Evolutionary conservation across 768 basidiomycete species (phyloP), one percentile per base, ranked within the genome.

Genomic region (Kwoniella sp.): DNA sequence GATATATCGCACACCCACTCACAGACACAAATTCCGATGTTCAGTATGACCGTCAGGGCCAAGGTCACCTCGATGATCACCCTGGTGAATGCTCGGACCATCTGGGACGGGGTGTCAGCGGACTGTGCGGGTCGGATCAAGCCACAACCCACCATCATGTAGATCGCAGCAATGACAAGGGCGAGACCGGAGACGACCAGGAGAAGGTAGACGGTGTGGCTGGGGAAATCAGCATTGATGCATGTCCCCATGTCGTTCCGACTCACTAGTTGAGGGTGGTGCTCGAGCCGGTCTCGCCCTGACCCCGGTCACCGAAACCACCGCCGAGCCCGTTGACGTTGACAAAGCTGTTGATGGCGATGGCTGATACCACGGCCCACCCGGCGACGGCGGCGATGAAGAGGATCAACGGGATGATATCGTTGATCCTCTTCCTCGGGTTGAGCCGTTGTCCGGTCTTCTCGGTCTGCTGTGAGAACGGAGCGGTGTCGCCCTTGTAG

Each of bases 311-410:
- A 0, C 75, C 87, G 15, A 88, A 73, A 5, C 87, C 86, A 36
- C 87, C 88, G 5, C 85, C 84, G 3, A 85, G 76, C 0, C 88
- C 88, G 28, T 82, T 83, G 50, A 79, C 69, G 6, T 78, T 77
- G 31, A 83, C 77, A 80, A 84, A 89, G 17, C 80, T 77, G 27
- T 78, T 75, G 25, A 89, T 74, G 2, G 80, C 81, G 19, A 88
- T 78, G 1, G 79, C 87, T 15, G 84, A 85, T 5, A 89, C 61
- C 1, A 79, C 84, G 12, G 78, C 81, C 65, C 84, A 89, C 2
- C 84, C 87, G 25, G 82, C 75, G 29, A 87, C 83, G 75, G 85
- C 82, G 1, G 83, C 75, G n/a, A 89, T 70, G 75, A 87, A 89
- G 29, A 88, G 67, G 6, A 86, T 65, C 12, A 88, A 76, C 68